Evolutionary conservation across 2,329 filamentous ascomycete species (phyloP), one percentile per base, ranked within the genome.

Genomic region (Pseudogymnoascus sp.): DNA sequence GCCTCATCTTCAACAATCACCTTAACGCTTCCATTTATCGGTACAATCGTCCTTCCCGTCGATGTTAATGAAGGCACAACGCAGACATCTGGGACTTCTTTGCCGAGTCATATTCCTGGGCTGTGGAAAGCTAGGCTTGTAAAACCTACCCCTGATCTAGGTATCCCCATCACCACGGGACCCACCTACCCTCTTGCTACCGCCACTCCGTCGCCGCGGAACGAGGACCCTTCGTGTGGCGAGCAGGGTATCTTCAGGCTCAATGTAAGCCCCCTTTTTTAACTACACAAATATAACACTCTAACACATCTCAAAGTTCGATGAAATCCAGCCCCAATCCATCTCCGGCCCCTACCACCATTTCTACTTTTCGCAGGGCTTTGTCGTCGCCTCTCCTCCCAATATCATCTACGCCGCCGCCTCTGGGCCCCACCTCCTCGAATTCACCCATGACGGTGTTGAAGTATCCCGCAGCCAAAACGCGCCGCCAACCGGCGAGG

Each of bases 351-450:
- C 71, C 12, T 73, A 73, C 62, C 68, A 72, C 44, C 67, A 72
- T 17, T 72, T 77, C 58, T 69, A 68, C 39, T 77, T 74, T 63
- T 74, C 74, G 5, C 62, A 69, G 25, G 74, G 74, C 5, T 76
- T 76, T 63, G 63, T 63, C 4, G 71, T 74, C 5, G 67, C 70
- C 7, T 68, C 71, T 9, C 67, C 74, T 33, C 68, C 69, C 60
- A 69, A 65, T 2, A 66, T 66, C n/a, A 70, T 69, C 17, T 74
- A 71, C 55, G 60, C 68, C 8, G 68, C 73, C 21, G 66, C 68
- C 2, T 74, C 73, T 0, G 65, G 66, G n/a, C 66, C 69, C 17
- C 66, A 70, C 3, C 63, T 74, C 21, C 39, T 70, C 6, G 68
- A 74, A 63, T 74, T 74, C 44, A 66, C 70, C 13, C 67, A 71